Conservation (phyloP, 1,139 yeast genomes). For the Spathaspora jeffriesii region DNA sequence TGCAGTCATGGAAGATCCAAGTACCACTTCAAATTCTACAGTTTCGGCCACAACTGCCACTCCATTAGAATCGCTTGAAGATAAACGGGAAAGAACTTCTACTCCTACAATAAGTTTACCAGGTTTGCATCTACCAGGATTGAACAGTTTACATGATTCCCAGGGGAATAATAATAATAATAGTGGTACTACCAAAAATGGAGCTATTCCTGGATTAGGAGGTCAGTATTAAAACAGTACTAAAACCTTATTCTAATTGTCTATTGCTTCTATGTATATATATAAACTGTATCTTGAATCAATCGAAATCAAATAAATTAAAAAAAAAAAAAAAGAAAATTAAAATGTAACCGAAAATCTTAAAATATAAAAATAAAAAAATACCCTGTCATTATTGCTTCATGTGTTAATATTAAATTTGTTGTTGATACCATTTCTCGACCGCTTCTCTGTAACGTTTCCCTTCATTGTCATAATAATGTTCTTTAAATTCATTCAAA, state of each 20-base stretch:
- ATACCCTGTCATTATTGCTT: neutral
- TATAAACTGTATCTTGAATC: neutral
- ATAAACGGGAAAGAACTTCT: slow-evolving; percentile 2
- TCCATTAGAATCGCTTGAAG: neutral
- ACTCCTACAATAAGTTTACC: slow-evolving; percentile 3
- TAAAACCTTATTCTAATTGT: neutral
- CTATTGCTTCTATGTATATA: slow-evolving; percentile 1
- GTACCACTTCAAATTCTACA: slow-evolving; percentile 2
- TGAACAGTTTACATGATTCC: slow-evolving; percentile 16
- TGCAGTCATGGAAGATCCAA: slow-evolving; percentile 48
- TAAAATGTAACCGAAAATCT: neutral
- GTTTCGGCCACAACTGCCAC: neutral
- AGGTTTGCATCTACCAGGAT: slow-evolving; percentile 4
- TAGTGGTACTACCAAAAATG: slow-evolving; percentile 9
- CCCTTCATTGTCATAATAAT: slow-evolving; percentile 34
- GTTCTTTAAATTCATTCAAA: slow-evolving; percentile 24
- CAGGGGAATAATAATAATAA: neutral
- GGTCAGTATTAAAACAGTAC: slow-evolving; percentile 12
- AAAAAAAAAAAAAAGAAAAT: neutral
- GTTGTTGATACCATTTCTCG: slow-evolving; percentile 24
- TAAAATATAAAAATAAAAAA: neutral
- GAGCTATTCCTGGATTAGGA: slow-evolving; percentile 21
- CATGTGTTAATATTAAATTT: neutral
- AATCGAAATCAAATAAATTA: neutral
- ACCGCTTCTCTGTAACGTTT: slow-evolving; percentile 32